phyloP scores from a whole-genome alignment of 352 stramenopile species.

The Stramenopiles sp. region DNA sequence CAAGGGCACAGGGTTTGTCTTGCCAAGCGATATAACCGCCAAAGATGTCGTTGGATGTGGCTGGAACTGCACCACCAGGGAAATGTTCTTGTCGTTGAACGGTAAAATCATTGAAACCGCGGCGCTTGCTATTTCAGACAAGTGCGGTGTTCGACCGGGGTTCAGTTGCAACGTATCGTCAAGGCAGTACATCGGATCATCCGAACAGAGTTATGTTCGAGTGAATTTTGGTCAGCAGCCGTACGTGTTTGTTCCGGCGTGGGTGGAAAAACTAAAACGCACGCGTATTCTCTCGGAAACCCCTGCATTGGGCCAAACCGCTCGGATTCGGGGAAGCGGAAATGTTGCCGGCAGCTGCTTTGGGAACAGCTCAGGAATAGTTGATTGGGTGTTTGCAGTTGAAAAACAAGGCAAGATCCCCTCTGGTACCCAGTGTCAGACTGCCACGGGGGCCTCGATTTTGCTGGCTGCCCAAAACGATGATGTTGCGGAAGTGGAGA shows the following conservation, averaged over 20 bases:
- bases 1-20: no score
- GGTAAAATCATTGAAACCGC: not conserved
- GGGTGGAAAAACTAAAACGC: constrained; percentile 10
- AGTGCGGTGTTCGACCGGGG: not conserved
- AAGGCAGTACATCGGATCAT: not conserved
- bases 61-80: not conserved
- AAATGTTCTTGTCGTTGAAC: constrained; percentile 1
- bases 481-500: not conserved
- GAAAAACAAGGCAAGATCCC: not conserved
- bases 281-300: not conserved
- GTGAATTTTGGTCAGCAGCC: constrained; percentile 3
- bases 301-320: not conserved
- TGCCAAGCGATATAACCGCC: no score
- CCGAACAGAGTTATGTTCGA: not conserved
- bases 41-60: constrained; percentile 11
- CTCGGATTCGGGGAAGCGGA: not conserved
- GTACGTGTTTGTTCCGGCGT: not conserved
- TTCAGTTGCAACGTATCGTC: not conserved
- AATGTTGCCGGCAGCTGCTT: not conserved
- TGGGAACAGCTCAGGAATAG: not conserved
- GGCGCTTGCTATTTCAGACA: not conserved
- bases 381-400: not conserved
- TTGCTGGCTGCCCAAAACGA: no score
- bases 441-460: not conserved
- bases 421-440: no score